These are phyloP conservation scores for Crataegus laevigata DNA, from an alignment of 306 rosid genomes.

Conservation along the genomic window DNA sequence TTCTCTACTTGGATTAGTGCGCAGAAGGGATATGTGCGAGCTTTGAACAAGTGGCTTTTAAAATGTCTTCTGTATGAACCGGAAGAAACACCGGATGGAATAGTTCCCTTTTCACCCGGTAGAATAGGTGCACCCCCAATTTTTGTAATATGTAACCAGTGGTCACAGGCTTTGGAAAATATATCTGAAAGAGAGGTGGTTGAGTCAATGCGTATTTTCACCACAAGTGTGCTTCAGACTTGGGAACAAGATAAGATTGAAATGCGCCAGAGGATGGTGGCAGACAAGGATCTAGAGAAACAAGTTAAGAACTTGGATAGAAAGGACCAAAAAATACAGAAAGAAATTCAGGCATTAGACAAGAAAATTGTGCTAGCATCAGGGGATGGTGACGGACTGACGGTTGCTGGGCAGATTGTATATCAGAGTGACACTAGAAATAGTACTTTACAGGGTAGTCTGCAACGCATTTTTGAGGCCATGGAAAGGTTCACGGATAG, in stretches of 20 bases:
- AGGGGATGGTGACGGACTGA: conserved; percentile 42
- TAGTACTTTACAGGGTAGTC: conserved; percentile 64
- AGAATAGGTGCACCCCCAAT: conserved; percentile 87
- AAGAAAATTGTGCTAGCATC: conserved; percentile 50
- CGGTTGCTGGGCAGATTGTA: conserved; percentile 52
- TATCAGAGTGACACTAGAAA: conserved; percentile 72
- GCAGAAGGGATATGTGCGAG: conserved; percentile 82
- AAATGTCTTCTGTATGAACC: conserved; percentile 78
- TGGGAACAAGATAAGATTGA: conserved; percentile 85
- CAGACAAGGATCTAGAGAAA: conserved; percentile 72
- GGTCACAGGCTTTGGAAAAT: conserved; percentile 91
- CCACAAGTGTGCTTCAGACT: conserved; percentile 61
- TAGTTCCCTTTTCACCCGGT: conserved; percentile 88
- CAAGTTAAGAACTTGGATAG: conserved; percentile 64
- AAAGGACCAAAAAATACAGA: conserved; percentile 83
- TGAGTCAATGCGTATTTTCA: conserved; percentile 68
- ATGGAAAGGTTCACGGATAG: conserved; percentile 81
- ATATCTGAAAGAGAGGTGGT: conserved; percentile 88
- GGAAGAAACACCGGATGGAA: conserved; percentile 86
- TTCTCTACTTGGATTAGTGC: conserved; percentile 83
- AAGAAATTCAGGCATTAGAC: conserved; percentile 82
- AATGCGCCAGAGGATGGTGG: conserved; percentile 58
- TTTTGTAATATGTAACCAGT: conserved; percentile 89
- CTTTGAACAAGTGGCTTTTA: conserved; percentile 81
- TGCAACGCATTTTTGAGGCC: conserved; percentile 87